These are phyloP conservation scores for Akebia trifoliata DNA, from an alignment of 164 flowering plant genomes.

Conservation along the genomic window DNA sequence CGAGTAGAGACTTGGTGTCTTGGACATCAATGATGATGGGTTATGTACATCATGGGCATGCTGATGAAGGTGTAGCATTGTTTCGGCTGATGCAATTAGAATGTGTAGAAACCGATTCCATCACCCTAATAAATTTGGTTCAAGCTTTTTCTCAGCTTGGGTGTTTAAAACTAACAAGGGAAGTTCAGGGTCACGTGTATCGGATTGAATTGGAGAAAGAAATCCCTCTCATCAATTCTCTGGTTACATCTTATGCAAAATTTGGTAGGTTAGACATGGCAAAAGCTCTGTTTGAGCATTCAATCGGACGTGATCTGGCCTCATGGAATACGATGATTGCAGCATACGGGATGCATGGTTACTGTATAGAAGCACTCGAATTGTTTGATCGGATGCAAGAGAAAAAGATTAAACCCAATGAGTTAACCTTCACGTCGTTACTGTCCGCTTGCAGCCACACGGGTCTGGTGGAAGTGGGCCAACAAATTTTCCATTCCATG, in stretches of 20 bases:
- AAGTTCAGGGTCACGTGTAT: constrained; percentile 39
- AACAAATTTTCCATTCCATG: constrained; percentile 39
- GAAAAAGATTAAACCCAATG: constrained; percentile 32
- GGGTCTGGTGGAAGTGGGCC: constrained; percentile 54
- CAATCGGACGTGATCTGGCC: constrained; percentile 4
- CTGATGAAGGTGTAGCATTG: constrained; percentile 38
- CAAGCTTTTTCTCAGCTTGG: constrained; percentile 46
- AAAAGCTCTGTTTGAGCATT: constrained; percentile 31
- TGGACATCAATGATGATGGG: constrained; percentile 64
- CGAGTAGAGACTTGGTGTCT: constrained; percentile 42
- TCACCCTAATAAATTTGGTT: constrained; percentile 36
- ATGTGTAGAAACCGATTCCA: constrained; percentile 29
- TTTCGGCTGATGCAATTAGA: constrained; percentile 35
- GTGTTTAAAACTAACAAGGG: constrained; percentile 29
- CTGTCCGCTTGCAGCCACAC: constrained; percentile 63
- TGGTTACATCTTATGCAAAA: constrained; percentile 46
- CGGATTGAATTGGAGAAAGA: constrained; percentile 30
- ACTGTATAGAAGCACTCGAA: constrained; percentile 25
- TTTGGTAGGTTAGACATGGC: constrained; percentile 40
- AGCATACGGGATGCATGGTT: constrained; percentile 48
- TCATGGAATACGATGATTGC: constrained; percentile 54
- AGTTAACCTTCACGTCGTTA: constrained; percentile 38
- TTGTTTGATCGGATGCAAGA: constrained; percentile 35
- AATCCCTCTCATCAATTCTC: constrained; percentile 31
- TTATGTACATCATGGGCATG: constrained; percentile 29